Evolutionary conservation across 148 eudicot genomes (phyloP).

Genomic region (Agrostemma githago): DNA sequence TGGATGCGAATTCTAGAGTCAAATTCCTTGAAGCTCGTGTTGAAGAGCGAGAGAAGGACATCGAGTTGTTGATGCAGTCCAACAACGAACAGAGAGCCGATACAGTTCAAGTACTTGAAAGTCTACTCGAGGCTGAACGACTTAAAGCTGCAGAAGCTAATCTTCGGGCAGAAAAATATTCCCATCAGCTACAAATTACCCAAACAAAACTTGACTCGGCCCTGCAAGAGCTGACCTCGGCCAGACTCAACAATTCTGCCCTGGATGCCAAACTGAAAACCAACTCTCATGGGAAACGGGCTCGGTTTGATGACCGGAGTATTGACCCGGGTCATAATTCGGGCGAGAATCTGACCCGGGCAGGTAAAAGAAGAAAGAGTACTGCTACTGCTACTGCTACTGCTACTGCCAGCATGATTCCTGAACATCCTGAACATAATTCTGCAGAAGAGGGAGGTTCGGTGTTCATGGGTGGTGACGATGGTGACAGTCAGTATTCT

Average conservation of each 20-base stretch:
- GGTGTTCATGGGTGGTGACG: constrained; percentile 53
- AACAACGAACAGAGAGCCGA: constrained; percentile 73
- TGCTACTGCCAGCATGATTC: constrained; percentile 46
- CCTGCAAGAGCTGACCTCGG: constrained; percentile 73
- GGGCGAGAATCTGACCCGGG: constrained; percentile 42
- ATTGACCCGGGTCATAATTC: constrained; percentile 55
- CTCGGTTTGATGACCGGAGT: constrained; percentile 65
- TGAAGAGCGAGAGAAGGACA: constrained; percentile 85
- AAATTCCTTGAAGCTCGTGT: constrained; percentile 65
- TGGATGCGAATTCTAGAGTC: constrained; percentile 64
- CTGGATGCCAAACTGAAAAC: constrained; percentile 65
- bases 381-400: too few species aligned
- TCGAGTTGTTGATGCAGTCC: constrained; percentile 61
- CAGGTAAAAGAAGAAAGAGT: constrained; percentile 60
- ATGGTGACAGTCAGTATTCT: constrained; percentile 48
- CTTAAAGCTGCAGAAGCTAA: constrained; percentile 79
- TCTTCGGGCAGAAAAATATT: constrained; percentile 71
- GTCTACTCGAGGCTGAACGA: constrained; percentile 70
- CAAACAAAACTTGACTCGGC: constrained; percentile 73
- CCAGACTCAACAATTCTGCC: constrained; percentile 63
- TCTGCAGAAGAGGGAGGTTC: constrained; percentile 71
- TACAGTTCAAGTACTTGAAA: constrained; percentile 73
- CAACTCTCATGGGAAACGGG: constrained; percentile 71
- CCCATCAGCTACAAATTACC: constrained; percentile 73
- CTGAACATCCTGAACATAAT: constrained; percentile 27